These are phyloP conservation scores for Terana coerulea DNA, from an alignment of 768 basidiomycete genomes.

Conservation along the genomic window DNA sequence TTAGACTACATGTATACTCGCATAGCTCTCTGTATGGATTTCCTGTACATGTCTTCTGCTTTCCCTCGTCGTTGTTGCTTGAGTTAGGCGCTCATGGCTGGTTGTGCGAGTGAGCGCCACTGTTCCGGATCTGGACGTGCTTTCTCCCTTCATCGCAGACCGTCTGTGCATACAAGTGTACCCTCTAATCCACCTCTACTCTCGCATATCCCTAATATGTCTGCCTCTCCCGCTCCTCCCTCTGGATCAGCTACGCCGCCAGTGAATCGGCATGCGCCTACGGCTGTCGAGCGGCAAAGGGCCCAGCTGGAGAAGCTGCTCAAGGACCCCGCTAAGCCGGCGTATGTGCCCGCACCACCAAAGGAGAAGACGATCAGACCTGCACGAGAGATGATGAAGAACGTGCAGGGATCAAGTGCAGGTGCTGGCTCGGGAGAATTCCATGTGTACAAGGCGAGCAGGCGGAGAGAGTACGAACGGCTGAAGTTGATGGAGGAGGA, in stretches of 20 bases:
- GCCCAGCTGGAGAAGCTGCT: constrained; percentile 82
- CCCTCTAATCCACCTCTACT: neutral
- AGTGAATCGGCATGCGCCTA: constrained; percentile 41
- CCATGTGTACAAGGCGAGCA: constrained; percentile 95
- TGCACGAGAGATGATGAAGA: constrained; percentile 97
- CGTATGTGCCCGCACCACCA: constrained; percentile 72
- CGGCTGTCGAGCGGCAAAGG: constrained; percentile 49
- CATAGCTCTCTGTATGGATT: too few relatives aligned
- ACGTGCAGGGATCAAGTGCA: constrained; percentile 96
- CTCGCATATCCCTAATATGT: constrained; percentile 10
- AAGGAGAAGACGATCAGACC: constrained; percentile 81
- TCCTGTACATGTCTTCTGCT: too few relatives aligned
- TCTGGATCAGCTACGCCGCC: constrained; percentile 14
- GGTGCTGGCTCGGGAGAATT: constrained; percentile 98
- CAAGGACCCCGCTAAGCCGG: constrained; percentile 83
- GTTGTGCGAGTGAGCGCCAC: too few relatives aligned
- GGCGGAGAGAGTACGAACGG: constrained; percentile 93
- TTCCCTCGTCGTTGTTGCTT: too few relatives aligned
- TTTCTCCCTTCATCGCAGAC: too few relatives aligned
- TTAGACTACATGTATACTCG: neutral
- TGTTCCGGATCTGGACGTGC: too few relatives aligned
- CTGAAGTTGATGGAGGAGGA: constrained; percentile 87
- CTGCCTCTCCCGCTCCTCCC: constrained; percentile 25
- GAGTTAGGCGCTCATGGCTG: too few relatives aligned
- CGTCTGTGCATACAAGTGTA: neutral